Conservation (phyloP, 164 flowering plant genomes). For the Chimonanthus praecox region DNA sequence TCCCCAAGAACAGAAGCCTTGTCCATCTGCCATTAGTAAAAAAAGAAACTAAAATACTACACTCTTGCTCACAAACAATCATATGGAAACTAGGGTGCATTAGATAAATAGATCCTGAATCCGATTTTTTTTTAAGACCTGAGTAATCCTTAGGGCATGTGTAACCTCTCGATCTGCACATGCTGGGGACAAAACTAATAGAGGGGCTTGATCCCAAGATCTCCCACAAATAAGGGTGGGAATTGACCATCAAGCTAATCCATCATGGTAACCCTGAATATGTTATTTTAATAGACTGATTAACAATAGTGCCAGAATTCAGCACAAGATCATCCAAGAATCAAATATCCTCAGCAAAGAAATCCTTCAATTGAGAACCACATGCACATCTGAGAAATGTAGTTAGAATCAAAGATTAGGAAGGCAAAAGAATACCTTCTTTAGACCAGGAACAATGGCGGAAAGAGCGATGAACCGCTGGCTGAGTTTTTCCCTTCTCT, state of each 20-base stretch:
- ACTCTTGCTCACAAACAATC: neutral
- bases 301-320: neutral
- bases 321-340: neutral
- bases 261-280: too few species aligned
- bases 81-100: neutral
- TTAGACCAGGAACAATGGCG: conserved; percentile 43
- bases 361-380: neutral
- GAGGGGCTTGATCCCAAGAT: too few species aligned
- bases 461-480: conserved; percentile 50
- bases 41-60: neutral
- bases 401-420: too few species aligned
- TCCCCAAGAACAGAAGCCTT: conserved; percentile 91
- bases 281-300: neutral
- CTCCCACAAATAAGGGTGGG: too few species aligned
- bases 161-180: too few species aligned
- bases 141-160: too few species aligned
- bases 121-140: too few species aligned
- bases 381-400: neutral
- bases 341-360: neutral
- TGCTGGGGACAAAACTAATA: too few species aligned
- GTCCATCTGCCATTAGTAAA: conserved; percentile 56
- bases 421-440: conserved; percentile 33
- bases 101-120: neutral
- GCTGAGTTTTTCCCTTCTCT: conserved; percentile 51
- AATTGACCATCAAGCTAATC: too few species aligned